Evolutionary conservation across 129 eudicot species (phyloP), one percentile per base, ranked within the genome.

Genomic region (Chrysanthemum seticuspe): DNA sequence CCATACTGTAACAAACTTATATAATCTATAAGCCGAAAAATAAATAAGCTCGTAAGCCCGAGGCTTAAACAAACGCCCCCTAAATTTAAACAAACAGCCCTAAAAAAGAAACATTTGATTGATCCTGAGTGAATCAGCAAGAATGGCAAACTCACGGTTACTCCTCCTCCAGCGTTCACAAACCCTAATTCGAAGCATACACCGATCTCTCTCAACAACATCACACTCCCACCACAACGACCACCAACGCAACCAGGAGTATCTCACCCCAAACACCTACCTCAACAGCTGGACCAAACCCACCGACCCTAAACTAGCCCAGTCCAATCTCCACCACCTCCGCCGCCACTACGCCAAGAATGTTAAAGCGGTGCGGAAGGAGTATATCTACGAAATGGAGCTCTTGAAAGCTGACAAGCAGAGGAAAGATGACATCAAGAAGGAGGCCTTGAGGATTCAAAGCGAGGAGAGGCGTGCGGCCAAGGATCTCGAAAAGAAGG

Each of bases 301-400:
- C 10, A 66, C 67, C 19, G 76, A 80, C 76, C 97, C 97, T 11
- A 81, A 79, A 75, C 87, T 88, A 56, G 97, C 96, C 49, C 70
- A 72, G 27, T 72, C 83, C 21, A 79, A 53, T 61, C 85, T 91
- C 62, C 85, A 85, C 47, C 68, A 47, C 34, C 87, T 91, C 51
- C 87, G 97, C 25, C 90, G 93, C 25, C 86, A 88, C 12, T 91
- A 91, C 70, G 91, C 85, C 4, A 84, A 84, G 68, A 80, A 86
- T 40, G 90, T 91, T 53, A 91, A 79, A 77, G 77, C 80, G 62
- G 74, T 81, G 25, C 83, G 97, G 12, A 91, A 84, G 78, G 78
- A 68, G 54, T 91, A 88, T 79, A 88, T 88, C 65, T 65, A 72
- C 9, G 97, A 91, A 75, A 81, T 91, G 97, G 97, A 91, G 82